phyloP scores from a whole-genome alignment of 192 early-diverging fungal genomes.

The Coemansia asiatica region DNA sequence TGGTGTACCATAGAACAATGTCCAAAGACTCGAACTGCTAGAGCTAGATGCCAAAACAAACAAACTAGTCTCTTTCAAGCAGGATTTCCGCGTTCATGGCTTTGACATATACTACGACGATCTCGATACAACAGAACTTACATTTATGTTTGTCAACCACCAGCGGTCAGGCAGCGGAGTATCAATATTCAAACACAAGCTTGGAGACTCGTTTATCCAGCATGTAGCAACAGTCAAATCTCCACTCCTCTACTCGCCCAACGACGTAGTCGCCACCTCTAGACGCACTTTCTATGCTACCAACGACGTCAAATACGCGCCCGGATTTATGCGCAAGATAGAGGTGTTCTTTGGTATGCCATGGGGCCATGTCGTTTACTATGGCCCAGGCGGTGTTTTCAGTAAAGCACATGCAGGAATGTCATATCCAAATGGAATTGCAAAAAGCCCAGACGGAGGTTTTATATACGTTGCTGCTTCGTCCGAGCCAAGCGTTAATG shows the following conservation, averaged over 20 bases:
- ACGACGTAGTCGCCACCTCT: constrained; percentile 60
- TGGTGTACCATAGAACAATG: constrained; percentile 43
- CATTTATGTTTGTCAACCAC: constrained; percentile 63
- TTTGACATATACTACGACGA: constrained; percentile 56
- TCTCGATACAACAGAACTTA: constrained; percentile 46
- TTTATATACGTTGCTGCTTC: constrained; percentile 42
- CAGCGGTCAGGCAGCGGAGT: constrained; percentile 56
- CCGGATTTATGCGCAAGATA: constrained; percentile 28
- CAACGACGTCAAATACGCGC: constrained; percentile 51
- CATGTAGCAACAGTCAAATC: constrained; percentile 58
- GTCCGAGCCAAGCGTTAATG: constrained; percentile 43
- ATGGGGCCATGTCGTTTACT: constrained; percentile 48
- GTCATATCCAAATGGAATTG: constrained; percentile 49
- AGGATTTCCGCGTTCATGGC: constrained; percentile 56
- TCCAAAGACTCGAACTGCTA: constrained; percentile 39
- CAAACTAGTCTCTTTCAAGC: constrained; percentile 36
- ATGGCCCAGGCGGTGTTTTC: constrained; percentile 21
- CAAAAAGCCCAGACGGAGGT: constrained; percentile 28
- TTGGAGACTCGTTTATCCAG: constrained; percentile 43
- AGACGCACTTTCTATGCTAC: constrained; percentile 60
- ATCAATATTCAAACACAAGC: constrained; percentile 57
- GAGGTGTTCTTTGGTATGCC: constrained; percentile 56
- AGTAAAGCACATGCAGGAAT: constrained; percentile 25
- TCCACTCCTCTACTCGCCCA: constrained; percentile 57
- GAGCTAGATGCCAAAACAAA: constrained; percentile 26